These are phyloP conservation scores for Metarhizium anisopliae DNA, from an alignment of 2,329 filamentous ascomycete species.

Conservation along the genomic window DNA sequence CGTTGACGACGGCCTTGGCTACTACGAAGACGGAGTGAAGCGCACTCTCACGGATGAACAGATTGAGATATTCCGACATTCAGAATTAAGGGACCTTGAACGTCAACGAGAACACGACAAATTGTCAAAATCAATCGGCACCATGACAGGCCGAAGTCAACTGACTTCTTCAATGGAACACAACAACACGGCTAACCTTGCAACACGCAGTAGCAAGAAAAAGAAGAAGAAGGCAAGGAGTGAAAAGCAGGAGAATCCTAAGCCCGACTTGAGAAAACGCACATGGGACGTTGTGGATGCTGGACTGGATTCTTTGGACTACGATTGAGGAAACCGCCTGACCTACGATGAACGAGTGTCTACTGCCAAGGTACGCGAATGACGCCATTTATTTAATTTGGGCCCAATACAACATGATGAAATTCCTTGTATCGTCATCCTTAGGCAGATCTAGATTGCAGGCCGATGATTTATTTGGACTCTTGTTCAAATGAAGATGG, in stretches of 20 bases:
- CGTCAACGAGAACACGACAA: constrained; percentile 35
- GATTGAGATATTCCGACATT: constrained; percentile 83
- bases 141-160: background rate
- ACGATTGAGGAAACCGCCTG: constrained; percentile 35
- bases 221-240: constrained; percentile 31
- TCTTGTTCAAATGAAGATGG: constrained; percentile 19
- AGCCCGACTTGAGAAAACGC: constrained; percentile 55
- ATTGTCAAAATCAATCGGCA: constrained; percentile 5
- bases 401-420: constrained; percentile 56
- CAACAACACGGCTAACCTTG: background rate
- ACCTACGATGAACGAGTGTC: background rate
- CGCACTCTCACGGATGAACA: constrained; percentile 87
- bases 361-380: constrained; percentile 16
- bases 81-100: constrained; percentile 68
- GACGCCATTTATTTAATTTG: constrained; percentile 7
- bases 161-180: background rate
- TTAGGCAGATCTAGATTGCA: constrained; percentile 62
- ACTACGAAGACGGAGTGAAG: constrained; percentile 79
- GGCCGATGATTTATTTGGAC: constrained; percentile 23
- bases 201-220: constrained; percentile 16
- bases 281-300: constrained; percentile 59
- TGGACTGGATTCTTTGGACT: constrained; percentile 51
- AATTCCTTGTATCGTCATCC: constrained; percentile 87
- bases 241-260: constrained; percentile 32
- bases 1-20: constrained; percentile 67